A percentile compares a stretch with the other conserved stretches of the same genome.
phyloP scores from a whole-genome alignment of 768 basidiomycete species.

The Chalciporus piperatus region DNA sequence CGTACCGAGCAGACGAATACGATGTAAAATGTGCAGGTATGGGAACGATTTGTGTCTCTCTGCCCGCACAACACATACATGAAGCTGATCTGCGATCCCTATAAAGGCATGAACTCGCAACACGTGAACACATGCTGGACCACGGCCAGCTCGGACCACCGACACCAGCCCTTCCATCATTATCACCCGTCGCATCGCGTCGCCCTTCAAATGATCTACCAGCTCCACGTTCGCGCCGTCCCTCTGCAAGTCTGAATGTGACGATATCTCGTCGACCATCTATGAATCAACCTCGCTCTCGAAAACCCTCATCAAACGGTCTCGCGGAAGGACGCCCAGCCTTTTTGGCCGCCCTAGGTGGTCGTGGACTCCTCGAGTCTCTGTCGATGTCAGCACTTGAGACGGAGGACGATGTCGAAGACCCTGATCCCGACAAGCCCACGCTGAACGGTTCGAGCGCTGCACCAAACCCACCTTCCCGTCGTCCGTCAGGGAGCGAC shows the following conservation, averaged over 20 bases:
- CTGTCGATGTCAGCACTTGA: constrained; percentile 56
- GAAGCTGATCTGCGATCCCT: neutral
- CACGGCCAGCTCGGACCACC: constrained; percentile 76
- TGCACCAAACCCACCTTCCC: constrained; percentile 3
- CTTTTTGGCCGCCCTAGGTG: constrained; percentile 20
- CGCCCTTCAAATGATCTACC: constrained; percentile 32
- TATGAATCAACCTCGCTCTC: constrained; percentile 21
- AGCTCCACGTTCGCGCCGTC: constrained; percentile 18
- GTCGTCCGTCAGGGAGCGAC: constrained; percentile 11
- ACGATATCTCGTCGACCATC: constrained; percentile 32
- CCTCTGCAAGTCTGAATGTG: constrained; percentile 25
- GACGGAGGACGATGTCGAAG: constrained; percentile 39
- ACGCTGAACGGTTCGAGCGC: constrained; percentile 1
- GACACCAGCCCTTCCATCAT: constrained; percentile 47
- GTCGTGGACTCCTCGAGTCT: constrained; percentile 37
- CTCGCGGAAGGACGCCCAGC: constrained; percentile 21
- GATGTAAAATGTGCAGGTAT: constrained; percentile 91
- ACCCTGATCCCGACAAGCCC: constrained; percentile 17
- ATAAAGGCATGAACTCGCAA: constrained; percentile 75
- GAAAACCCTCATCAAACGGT: constrained; percentile 20
- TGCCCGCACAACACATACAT: neutral
- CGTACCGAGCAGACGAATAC: constrained; percentile 60
- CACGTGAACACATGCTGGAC: constrained; percentile 91
- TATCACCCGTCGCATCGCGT: constrained; percentile 50
- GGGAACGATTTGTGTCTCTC: constrained; percentile 8